phyloP scores from a whole-genome alignment of 805 yeast genomes.

The Suhomyces xylopsoci region DNA sequence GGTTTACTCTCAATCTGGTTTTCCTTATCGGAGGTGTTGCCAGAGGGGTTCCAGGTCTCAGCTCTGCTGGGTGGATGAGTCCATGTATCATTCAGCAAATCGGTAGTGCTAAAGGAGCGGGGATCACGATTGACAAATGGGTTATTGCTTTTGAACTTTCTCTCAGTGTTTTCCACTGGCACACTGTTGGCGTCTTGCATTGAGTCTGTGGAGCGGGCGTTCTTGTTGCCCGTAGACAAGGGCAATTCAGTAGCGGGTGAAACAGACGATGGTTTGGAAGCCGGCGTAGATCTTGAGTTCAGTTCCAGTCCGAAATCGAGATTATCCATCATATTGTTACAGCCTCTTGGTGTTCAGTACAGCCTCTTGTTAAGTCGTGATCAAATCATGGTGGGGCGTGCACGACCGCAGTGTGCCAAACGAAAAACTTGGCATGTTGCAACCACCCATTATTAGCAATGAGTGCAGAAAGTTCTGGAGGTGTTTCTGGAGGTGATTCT shows the following conservation, averaged over 20 bases:
- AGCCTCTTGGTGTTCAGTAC: background rate
- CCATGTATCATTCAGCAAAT: background rate
- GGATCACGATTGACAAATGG: constrained; percentile 1
- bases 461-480: background rate
- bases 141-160: constrained; percentile 10
- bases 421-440: background rate
- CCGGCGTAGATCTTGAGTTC: background rate
- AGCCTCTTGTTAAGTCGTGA: background rate
- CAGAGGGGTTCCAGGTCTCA: background rate
- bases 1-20: background rate
- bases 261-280: background rate
- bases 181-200: background rate
- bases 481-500: background rate
- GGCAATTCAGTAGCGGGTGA: background rate
- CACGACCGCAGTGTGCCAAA: background rate
- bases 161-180: background rate
- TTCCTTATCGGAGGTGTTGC: background rate
- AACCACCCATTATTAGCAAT: background rate
- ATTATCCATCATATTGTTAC: background rate
- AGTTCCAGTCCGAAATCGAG: constrained; percentile 1
- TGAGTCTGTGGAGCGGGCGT: background rate
- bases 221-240: background rate
- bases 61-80: background rate
- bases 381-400: background rate
- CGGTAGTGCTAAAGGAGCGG: background rate